phyloP scores from a whole-genome alignment of 768 basidiomycete species.

The Pleurotus cornucopiae region DNA sequence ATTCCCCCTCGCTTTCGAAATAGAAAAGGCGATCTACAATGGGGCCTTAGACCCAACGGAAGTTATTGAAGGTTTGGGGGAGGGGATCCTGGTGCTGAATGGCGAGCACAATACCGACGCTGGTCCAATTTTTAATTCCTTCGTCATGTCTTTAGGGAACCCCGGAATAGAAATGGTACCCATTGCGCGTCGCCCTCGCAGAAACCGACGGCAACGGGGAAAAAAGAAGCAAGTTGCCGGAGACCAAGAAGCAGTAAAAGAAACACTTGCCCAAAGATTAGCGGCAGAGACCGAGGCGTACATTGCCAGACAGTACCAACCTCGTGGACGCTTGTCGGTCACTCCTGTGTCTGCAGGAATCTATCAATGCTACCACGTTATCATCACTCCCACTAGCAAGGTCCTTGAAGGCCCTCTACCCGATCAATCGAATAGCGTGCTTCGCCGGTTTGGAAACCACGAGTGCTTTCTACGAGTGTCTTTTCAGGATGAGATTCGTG shows the following conservation, averaged over 20 bases:
- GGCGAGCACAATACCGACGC: not conserved
- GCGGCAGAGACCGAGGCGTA: conserved; percentile 10
- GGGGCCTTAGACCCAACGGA: conserved; percentile 19
- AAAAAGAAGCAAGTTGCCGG: not conserved
- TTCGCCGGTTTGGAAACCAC: conserved; percentile 27
- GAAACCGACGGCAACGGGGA: not conserved
- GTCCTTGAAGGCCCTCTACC: conserved; percentile 34
- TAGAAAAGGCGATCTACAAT: conserved; percentile 30
- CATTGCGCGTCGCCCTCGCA: not conserved
- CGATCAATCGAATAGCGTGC: conserved; percentile 15
- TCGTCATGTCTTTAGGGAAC: conserved; percentile 1
- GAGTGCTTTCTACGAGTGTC: conserved; percentile 44
- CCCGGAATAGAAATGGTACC: not conserved
- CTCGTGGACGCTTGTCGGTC: conserved; percentile 10
- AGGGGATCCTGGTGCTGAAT: conserved; percentile 17
- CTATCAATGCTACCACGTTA: conserved; percentile 29
- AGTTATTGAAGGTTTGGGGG: conserved; percentile 16
- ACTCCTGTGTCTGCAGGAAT: conserved; percentile 9
- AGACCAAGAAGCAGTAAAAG: not conserved
- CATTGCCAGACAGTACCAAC: conserved; percentile 7
- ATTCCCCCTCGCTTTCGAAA: conserved; percentile 32
- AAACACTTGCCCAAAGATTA: conserved; percentile 12
- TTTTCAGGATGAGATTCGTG: conserved; percentile 43
- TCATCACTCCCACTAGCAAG: conserved; percentile 33
- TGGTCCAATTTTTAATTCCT: conserved; percentile 2